Percentiles rank a stretch among this genome's conserved stretches.
These are phyloP conservation scores for Triticum monococcum DNA, from an alignment of 176 grass and related monocot genomes.

Conservation along the genomic window DNA sequence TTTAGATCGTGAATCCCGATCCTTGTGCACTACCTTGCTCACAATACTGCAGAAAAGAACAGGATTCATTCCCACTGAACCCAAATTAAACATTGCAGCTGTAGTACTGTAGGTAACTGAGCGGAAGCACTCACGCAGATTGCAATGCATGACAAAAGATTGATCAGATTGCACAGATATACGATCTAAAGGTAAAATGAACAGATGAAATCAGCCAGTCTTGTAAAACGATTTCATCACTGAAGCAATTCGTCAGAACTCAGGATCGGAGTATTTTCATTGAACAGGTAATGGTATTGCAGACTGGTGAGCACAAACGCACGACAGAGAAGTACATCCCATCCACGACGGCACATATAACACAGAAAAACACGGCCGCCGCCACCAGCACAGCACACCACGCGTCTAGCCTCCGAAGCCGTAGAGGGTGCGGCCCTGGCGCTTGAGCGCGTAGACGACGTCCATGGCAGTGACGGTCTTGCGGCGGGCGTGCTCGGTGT, in stretches of 20 bases:
- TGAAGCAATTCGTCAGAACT: neutral
- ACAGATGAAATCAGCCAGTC: neutral
- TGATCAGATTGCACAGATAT: neutral
- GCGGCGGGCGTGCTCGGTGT: constrained; percentile 89
- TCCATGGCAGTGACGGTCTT: constrained; percentile 99
- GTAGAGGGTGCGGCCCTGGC: constrained; percentile 89
- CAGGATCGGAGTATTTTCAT: neutral
- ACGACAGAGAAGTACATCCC: neutral
- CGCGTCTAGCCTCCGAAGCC: constrained; percentile 69
- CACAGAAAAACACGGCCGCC: neutral
- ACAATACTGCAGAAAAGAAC: neutral
- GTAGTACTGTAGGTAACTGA: neutral
- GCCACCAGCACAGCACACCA: no score
- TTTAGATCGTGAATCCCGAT: no score
- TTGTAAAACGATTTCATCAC: no score
- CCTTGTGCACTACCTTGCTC: no score
- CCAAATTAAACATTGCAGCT: neutral
- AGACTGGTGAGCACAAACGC: neutral
- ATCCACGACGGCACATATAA: neutral
- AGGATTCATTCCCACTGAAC: neutral
- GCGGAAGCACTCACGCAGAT: neutral
- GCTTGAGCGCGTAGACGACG: constrained; percentile 90
- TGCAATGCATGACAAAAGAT: neutral
- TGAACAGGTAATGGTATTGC: neutral
- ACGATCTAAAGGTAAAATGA: neutral